phyloP scores from a whole-genome alignment of 306 rosid genomes.

The Ziziphus jujuba region DNA sequence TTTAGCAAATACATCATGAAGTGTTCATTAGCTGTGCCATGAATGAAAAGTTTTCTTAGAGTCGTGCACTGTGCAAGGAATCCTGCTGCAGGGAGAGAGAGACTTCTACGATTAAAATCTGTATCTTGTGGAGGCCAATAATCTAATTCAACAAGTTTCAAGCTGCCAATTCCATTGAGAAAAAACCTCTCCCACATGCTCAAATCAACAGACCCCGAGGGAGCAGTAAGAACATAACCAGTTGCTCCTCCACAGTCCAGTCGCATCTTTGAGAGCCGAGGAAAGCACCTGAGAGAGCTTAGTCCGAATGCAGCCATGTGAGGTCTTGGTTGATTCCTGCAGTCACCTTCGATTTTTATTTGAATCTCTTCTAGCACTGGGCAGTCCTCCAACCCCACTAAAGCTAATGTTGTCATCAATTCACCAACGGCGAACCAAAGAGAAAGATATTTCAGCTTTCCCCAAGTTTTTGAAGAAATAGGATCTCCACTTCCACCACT shows the following conservation, averaged over 20 bases:
- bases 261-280: slow-evolving; percentile 10
- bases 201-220: slow-evolving; percentile 4
- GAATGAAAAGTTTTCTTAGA: slow-evolving; percentile 9
- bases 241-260: slow-evolving; percentile 1
- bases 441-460: too few relatives aligned
- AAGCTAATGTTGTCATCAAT: background rate
- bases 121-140: slow-evolving; percentile 12
- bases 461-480: too few relatives aligned
- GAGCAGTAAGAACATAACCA: slow-evolving; percentile 18
- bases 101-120: background rate
- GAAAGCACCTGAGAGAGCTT: slow-evolving; percentile 1
- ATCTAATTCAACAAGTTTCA: slow-evolving; percentile 9
- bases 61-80: slow-evolving; percentile 8
- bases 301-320: background rate
- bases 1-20: background rate
- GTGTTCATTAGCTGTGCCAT: slow-evolving; percentile 15
- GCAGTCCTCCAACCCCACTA: slow-evolving; percentile 7
- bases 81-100: slow-evolving; percentile 17
- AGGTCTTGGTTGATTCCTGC: background rate
- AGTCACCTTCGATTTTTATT: slow-evolving; percentile 10
- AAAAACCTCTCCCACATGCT: slow-evolving; percentile 17
- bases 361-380: slow-evolving; percentile 1
- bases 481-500: background rate
- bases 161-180: background rate
- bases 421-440: too few relatives aligned